Conservation (phyloP, 257 asterid genomes). For the Thymus quinquecostatus region DNA sequence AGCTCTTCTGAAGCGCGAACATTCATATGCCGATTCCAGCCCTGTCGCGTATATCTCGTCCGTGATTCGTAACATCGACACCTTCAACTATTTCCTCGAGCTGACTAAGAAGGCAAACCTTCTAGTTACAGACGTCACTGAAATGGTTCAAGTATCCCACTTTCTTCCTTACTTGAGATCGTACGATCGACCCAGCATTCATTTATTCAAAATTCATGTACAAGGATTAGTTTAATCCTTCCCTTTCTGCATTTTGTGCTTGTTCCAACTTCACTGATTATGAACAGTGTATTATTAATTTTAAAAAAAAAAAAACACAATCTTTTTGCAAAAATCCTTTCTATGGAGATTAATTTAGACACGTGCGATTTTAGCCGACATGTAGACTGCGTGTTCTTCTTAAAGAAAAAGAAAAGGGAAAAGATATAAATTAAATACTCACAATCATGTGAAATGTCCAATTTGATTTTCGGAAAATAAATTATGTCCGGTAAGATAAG, state of each 20-base stretch:
- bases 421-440: no score
- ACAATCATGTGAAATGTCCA: no score
- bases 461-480: no score
- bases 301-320: no score
- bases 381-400: neutral
- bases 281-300: neutral
- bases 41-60: conserved; percentile 81
- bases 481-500: no score
- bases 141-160: conserved; percentile 40
- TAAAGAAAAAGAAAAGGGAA: neutral
- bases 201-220: conserved; percentile 52
- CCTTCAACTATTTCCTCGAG: conserved; percentile 66
- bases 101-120: conserved; percentile 64
- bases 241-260: neutral
- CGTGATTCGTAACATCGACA: conserved; percentile 74
- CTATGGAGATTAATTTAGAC: neutral
- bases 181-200: conserved; percentile 58
- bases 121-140: conserved; percentile 60
- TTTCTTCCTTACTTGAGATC: conserved; percentile 83
- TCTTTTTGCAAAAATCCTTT: no score
- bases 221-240: neutral
- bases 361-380: neutral
- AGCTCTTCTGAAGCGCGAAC: conserved; percentile 49
- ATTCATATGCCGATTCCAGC: conserved; percentile 7
- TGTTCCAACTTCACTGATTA: neutral